Conservation (phyloP, 2,329 filamentous ascomycete species). For the Aspergillus terreus region DNA sequence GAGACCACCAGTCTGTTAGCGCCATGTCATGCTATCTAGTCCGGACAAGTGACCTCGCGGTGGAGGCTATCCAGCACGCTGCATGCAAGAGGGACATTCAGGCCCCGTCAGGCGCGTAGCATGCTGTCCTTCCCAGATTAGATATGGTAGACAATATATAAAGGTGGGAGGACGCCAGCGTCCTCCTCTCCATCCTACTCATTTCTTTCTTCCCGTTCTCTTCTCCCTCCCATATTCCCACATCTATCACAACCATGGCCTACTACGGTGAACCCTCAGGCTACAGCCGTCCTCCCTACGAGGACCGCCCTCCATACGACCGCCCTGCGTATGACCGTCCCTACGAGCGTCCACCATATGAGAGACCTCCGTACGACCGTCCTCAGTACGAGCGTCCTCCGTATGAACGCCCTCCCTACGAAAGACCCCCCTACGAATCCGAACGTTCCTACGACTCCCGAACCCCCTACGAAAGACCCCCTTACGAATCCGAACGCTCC, state of each 20-base stretch:
- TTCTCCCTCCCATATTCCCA: neutral
- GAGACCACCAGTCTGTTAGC: constrained; percentile 4
- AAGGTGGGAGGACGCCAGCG: neutral
- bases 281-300: constrained; percentile 7
- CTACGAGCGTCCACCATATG: constrained; percentile 10
- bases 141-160: neutral
- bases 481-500: constrained; percentile 14
- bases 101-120: neutral
- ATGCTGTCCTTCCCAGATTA: neutral
- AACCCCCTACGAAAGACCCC: constrained; percentile 5
- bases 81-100: neutral
- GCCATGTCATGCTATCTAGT: constrained; percentile 2
- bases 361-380: constrained; percentile 8
- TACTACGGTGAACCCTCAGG: constrained; percentile 6
- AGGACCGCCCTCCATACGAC: constrained; percentile 12
- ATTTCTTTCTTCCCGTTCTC: neutral
- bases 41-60: constrained; percentile 16
- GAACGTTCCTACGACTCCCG: constrained; percentile 19
- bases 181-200: neutral
- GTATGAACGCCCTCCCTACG: constrained; percentile 21
- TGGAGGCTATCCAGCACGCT: neutral
- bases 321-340: constrained; percentile 11
- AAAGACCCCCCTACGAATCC: constrained; percentile 17
- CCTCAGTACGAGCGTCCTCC: constrained; percentile 13
- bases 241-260: constrained; percentile 12